Percentiles rank a stretch among this genome's conserved stretches.
Evolutionary conservation across 306 rosid species (phyloP).

Genomic region (Cucumis melo): DNA sequence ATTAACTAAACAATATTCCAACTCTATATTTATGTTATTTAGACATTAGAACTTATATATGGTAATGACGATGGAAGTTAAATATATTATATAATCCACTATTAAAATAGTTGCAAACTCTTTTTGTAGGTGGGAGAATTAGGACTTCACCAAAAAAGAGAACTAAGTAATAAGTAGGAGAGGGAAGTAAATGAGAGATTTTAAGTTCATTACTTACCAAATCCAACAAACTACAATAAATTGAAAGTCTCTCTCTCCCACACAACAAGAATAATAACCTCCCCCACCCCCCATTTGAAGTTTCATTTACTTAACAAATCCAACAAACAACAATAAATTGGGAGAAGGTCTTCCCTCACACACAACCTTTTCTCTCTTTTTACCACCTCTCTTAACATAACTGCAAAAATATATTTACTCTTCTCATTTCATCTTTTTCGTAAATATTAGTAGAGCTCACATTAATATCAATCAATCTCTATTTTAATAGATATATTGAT

Average conservation of each 20-base stretch:
- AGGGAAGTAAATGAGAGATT: slow-evolving; percentile 5
- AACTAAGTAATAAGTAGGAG: not conserved
- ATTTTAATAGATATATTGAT: too few species aligned
- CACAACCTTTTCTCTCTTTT: not conserved
- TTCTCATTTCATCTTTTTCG: too few species aligned
- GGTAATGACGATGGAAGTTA: not conserved
- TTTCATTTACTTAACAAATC: not conserved
- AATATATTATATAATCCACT: not conserved
- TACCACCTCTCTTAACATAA: not conserved
- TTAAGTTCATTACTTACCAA: slow-evolving; percentile 1
- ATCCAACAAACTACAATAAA: slow-evolving; percentile 4
- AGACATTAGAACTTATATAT: too few species aligned
- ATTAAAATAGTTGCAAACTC: not conserved
- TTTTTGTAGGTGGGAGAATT: not conserved
- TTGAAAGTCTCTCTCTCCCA: not conserved
- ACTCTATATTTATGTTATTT: too few species aligned
- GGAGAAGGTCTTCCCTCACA: not conserved
- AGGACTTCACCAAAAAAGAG: not conserved
- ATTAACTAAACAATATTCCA: too few species aligned
- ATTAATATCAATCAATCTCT: too few species aligned
- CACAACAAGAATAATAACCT: not conserved
- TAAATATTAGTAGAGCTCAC: too few species aligned
- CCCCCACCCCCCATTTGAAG: not conserved
- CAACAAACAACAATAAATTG: not conserved
- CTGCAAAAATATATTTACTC: too few species aligned